Evolutionary conservation across 2,329 filamentous ascomycete species (phyloP), one percentile per base, ranked within the genome.

Genomic region (Claviceps monticola): DNA sequence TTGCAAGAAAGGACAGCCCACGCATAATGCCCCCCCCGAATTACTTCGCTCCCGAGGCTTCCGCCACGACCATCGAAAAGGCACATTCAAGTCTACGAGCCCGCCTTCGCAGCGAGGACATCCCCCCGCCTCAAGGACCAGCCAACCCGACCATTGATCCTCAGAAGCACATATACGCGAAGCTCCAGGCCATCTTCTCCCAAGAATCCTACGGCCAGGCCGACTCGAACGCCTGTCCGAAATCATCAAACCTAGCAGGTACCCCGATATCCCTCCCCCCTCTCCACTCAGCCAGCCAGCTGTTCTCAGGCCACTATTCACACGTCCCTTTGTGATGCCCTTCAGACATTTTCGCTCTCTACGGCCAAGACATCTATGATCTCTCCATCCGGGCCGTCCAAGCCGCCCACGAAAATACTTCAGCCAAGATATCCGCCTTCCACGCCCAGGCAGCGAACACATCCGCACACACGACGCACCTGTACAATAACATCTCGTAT

Each of bases 401-500:
- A 3, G 37, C 60, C 26, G 58, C 57, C 5, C 58, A 64, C 8
- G 46, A 47, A 1, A 51, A 60, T 16, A 58, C 65, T 0, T 53
- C 59, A 9, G 38, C 56, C 5, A 55, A 54, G 21, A 62, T 62
- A 1, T 46, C 47, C 2, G 16, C 38, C 8, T 60, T 67, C 9
- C 50, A 56, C 0, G 38, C 51, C 0, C 51, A 60, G 3, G 59
- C 61, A 0, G 46, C 51, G 38, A 7, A 29, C 17, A 48, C 50
- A 19, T 46, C 62, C 3, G 45, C 55, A 1, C 51, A 56, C 13
- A 54, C 57, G 14, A 52, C 60, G 3, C 38, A 49, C 0, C 51
- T 69, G 2, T 68, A 68, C 45, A 52, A 54, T 29, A 66, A 66
- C 52, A 60, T 68, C 6, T 50, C 57, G 0, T 60, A 59, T n/a